Conservation (phyloP, 768 basidiomycete genomes). For the Lentinula boryana region DNA sequence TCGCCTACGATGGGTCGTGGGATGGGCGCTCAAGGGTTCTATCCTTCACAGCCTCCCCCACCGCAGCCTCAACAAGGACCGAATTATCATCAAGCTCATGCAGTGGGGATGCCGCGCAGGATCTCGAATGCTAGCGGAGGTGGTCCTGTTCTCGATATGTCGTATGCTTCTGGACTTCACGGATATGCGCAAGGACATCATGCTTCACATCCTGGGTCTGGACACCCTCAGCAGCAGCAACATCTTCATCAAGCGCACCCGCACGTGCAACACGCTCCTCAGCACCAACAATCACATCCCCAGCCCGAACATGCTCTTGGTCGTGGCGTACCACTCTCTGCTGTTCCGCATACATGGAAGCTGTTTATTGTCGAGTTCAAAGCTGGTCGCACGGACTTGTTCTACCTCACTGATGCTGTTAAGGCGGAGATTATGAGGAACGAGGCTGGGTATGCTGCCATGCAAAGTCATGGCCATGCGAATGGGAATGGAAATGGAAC, state of each 20-base stretch:
- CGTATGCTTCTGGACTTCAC: slow-evolving; percentile 8
- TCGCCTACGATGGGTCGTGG: slow-evolving; percentile 6
- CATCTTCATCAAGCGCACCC: slow-evolving; percentile 8
- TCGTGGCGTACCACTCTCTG: slow-evolving; percentile 80
- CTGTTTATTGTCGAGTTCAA: slow-evolving; percentile 98
- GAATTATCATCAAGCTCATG: not conserved
- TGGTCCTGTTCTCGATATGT: not conserved
- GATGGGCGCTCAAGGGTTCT: not conserved
- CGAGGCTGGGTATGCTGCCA: not conserved
- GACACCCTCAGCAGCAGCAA: slow-evolving; percentile 9
- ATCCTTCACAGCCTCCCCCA: not conserved
- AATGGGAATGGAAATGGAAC: not conserved
- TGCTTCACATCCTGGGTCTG: slow-evolving; percentile 5
- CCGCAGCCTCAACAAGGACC: slow-evolving; percentile 2
- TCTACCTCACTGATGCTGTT: slow-evolving; percentile 74
- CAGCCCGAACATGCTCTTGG: slow-evolving; percentile 43
- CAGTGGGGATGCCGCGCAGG: not conserved
- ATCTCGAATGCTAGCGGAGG: slow-evolving; percentile 2
- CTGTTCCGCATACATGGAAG: slow-evolving; percentile 81
- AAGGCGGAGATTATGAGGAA: slow-evolving; percentile 21
- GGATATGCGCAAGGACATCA: slow-evolving; percentile 8
- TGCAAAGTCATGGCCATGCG: not conserved
- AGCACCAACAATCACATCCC: not conserved
- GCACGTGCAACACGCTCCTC: slow-evolving; percentile 6
- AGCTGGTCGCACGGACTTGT: slow-evolving; percentile 91